These are phyloP conservation scores for Diaporthe humulicola DNA, from an alignment of 2,329 filamentous ascomycete species.

Conservation along the genomic window DNA sequence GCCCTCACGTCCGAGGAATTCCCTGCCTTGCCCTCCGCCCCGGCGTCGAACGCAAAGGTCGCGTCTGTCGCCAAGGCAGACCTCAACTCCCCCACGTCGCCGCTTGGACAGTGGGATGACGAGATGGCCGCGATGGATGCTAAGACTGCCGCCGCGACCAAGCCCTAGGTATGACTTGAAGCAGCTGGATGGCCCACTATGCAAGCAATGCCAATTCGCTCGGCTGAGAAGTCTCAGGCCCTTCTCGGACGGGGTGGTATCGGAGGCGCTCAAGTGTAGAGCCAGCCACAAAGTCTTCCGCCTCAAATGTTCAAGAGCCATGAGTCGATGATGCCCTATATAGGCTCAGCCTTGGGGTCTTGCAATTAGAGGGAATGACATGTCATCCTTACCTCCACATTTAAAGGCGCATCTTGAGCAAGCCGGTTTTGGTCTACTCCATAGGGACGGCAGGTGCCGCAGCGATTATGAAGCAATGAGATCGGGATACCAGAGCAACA, in stretches of 20 bases:
- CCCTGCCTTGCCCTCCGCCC: slow-evolving; percentile 53
- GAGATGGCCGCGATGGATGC: slow-evolving; percentile 68
- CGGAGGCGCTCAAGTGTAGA: not conserved
- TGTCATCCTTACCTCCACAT: not conserved
- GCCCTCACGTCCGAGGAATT: slow-evolving; percentile 55
- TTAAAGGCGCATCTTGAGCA: not conserved
- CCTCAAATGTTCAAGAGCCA: not conserved
- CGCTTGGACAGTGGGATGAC: slow-evolving; percentile 67
- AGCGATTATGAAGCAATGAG: slow-evolving; percentile 31
- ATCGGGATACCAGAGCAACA: slow-evolving; percentile 10
- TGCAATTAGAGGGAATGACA: no score
- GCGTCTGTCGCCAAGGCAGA: slow-evolving; percentile 41
- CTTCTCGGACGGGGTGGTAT: not conserved
- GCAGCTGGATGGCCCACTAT: not conserved
- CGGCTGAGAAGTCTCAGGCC: not conserved
- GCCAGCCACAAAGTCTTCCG: not conserved
- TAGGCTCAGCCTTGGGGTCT: not conserved
- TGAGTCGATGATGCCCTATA: not conserved
- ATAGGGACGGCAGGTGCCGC: slow-evolving; percentile 19
- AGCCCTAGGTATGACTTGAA: not conserved
- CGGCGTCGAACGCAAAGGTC: slow-evolving; percentile 36
- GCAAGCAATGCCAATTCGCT: not conserved
- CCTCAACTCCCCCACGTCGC: slow-evolving; percentile 51
- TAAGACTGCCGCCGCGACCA: slow-evolving; percentile 41
- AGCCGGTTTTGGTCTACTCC: slow-evolving; percentile 11